Base-by-base conservation (phyloP, 495 filamentous ascomycete species). In the Penicillium dipodomyicola region DNA sequence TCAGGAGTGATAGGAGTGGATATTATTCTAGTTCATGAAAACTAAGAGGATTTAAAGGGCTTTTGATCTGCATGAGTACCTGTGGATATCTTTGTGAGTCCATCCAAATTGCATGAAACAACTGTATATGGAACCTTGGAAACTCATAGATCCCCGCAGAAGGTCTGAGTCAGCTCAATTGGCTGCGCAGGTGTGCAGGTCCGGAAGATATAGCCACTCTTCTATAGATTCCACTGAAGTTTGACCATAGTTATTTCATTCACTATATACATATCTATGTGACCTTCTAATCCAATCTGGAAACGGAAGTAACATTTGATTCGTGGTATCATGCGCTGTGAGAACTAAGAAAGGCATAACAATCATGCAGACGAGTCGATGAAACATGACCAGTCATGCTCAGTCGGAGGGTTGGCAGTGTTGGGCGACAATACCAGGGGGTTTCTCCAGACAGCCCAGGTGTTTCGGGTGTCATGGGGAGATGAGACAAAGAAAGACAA, bases 261-360 rank as follows among this genome's bases (percentile, higher is more conserved):
- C 45, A 54, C 42, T 58, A 25, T 43, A 32, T 54, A 55, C 55
- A 58, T 59, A 57, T 52, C 39, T 52, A 33, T 52, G 35, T 25
- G 32, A 25, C 23, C 33, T 52, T 49, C 7, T 42, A 29, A 30
- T 42, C 58, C 59, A 62, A 53, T 53, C 39, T 65, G 20, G 59
- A 60, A 52, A 52, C 53, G 61, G 52, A 60, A 66, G 56, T 49
- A 61, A 65, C 56, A 56, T 57, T 66, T 52, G 57, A 51, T 59
- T 67, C 64, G 68, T 76, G 71, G 72, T 72, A 74, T 74, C 72
- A 65, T 74, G 66, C 65, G 63, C 67, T 67, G 45, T 32, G 61
- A 54, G 58, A 62, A 59, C 48, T 35, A 52, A 56, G 58, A 23
- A 61, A 57, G 44, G 60, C 49, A 42, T 30, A 52, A 52, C 37